Conservation (phyloP, 805 yeast species). For the Yamadazyma olivae region DNA sequence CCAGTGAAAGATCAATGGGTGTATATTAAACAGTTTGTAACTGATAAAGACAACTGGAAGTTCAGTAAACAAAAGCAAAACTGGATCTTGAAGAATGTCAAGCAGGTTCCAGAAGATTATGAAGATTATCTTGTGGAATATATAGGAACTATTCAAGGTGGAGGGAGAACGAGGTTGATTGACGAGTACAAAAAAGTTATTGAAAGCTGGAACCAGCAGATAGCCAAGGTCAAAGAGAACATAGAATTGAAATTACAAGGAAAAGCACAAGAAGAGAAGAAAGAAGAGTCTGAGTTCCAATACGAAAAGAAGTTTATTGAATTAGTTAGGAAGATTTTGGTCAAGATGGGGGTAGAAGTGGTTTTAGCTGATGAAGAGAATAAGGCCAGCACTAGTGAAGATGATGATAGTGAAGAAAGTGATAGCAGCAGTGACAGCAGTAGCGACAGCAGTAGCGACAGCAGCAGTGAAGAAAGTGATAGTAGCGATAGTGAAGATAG, state of each 20-base stretch:
- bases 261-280: constrained; percentile 14
- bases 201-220: constrained; percentile 54
- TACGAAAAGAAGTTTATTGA: constrained; percentile 38
- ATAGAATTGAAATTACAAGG: constrained; percentile 28
- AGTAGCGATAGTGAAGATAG: neutral
- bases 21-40: constrained; percentile 56
- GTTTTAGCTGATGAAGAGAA: constrained; percentile 10
- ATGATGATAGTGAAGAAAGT: constrained; percentile 10
- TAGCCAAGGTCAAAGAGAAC: constrained; percentile 38
- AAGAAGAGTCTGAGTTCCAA: constrained; percentile 11
- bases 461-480: neutral
- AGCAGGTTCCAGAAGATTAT: constrained; percentile 50
- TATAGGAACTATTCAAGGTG: constrained; percentile 65
- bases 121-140: constrained; percentile 50
- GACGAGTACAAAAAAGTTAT: constrained; percentile 47
- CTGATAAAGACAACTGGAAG: constrained; percentile 67
- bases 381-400: constrained; percentile 11
- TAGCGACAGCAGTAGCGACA: constrained; percentile 2
- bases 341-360: constrained; percentile 25
- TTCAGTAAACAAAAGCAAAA: constrained; percentile 85
- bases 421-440: neutral
- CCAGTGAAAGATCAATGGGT: constrained; percentile 75
- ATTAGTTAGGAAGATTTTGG: constrained; percentile 25
- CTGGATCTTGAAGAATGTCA: constrained; percentile 71
- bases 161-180: constrained; percentile 56